Percentiles rank a stretch among this genome's conserved stretches.
Evolutionary conservation across 768 basidiomycete genomes (phyloP).

Genomic region (Fomitopsis serialis): DNA sequence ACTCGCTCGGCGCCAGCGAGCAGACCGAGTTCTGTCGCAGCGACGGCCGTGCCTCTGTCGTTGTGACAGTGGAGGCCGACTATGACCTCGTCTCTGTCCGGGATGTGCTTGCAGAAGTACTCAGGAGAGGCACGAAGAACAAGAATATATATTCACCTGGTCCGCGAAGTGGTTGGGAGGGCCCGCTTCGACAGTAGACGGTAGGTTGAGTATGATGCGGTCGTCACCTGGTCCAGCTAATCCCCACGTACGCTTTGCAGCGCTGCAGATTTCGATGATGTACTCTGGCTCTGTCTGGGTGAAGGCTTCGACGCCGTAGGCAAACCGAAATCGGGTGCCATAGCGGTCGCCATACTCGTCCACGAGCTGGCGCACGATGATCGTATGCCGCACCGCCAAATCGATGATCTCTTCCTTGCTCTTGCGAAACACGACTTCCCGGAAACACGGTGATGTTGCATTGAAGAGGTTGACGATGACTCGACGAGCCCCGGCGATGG

Average conservation of each 20-base stretch:
- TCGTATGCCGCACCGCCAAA: slow-evolving; percentile 22
- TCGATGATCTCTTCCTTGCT: slow-evolving; percentile 35
- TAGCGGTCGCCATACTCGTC: not conserved
- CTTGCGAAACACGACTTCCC: slow-evolving; percentile 41
- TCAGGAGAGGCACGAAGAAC: not conserved
- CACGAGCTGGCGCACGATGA: not conserved
- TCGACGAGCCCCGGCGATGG: slow-evolving; percentile 36
- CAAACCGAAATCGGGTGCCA: slow-evolving; percentile 6
- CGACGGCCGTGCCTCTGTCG: slow-evolving; percentile 13
- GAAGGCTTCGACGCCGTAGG: slow-evolving; percentile 9
- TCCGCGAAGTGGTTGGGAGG: slow-evolving; percentile 2
- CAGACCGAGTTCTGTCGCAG: too few species aligned
- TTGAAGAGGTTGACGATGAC: slow-evolving; percentile 46
- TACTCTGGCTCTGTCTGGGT: slow-evolving; percentile 12
- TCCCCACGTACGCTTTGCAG: slow-evolving; percentile 7
- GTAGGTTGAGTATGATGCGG: slow-evolving; percentile 9
- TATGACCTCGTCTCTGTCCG: slow-evolving; percentile 8
- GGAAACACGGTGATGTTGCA: slow-evolving; percentile 39
- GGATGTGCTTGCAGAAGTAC: slow-evolving; percentile 9
- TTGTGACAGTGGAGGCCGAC: slow-evolving; percentile 12
- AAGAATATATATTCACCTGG: too few species aligned
- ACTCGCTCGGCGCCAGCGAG: too few species aligned
- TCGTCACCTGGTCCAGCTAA: slow-evolving; percentile 5
- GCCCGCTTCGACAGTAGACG: slow-evolving; percentile 8
- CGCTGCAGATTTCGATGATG: slow-evolving; percentile 8